phyloP scores from a whole-genome alignment of 805 yeast genomes.

The Nakazawaea peltata region DNA sequence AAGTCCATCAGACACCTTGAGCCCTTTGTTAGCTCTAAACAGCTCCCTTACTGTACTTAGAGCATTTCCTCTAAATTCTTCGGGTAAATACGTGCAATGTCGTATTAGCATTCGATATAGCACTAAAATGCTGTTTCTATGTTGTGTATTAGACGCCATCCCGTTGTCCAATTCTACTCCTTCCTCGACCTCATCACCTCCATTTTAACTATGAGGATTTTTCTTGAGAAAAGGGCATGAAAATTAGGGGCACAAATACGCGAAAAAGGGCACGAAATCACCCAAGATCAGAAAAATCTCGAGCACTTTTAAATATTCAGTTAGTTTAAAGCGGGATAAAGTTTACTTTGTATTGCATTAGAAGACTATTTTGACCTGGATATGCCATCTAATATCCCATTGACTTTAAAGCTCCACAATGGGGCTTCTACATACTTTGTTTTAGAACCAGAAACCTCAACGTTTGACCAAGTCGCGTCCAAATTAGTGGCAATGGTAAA shows the following conservation, averaged over 20 bases:
- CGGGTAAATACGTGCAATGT: constrained; percentile 11
- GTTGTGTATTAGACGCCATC: constrained; percentile 1
- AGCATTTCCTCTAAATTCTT: background rate
- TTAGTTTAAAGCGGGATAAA: no score
- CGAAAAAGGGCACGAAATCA: no score
- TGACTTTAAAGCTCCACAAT: constrained; percentile 24
- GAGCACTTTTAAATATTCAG: no score
- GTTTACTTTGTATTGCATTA: no score
- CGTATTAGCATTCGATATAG: constrained; percentile 14
- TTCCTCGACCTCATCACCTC: no score
- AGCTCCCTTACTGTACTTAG: background rate
- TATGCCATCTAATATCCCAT: constrained; percentile 11
- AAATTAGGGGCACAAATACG: no score
- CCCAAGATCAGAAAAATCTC: no score
- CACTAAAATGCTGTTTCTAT: constrained; percentile 9
- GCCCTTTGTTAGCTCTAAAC: no score
- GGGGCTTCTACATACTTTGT: constrained; percentile 26
- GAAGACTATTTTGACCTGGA: no score
- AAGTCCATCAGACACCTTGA: no score
- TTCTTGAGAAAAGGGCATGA: no score
- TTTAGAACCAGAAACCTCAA: constrained; percentile 15
- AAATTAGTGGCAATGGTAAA: constrained; percentile 31
- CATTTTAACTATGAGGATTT: no score
- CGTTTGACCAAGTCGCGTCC: constrained; percentile 18
- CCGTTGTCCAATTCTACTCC: background rate